Percentiles rank a stretch among this genome's conserved stretches.
These are phyloP conservation scores for Cercospora beticola DNA, from an alignment of 2,329 filamentous ascomycete genomes.

Conservation along the genomic window DNA sequence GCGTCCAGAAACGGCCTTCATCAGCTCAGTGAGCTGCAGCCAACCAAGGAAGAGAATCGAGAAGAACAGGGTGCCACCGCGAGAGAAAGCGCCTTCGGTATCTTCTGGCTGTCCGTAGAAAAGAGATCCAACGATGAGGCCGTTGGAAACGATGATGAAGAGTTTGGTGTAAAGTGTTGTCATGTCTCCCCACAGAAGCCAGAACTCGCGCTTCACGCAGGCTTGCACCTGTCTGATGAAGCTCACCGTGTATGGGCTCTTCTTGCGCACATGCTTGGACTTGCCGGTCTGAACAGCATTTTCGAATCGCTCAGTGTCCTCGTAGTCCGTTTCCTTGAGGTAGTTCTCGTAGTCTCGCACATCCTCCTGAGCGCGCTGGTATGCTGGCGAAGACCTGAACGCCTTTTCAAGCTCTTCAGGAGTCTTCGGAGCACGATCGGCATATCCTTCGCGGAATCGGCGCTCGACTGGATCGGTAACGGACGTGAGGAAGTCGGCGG, in stretches of 20 bases:
- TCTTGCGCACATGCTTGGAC: conserved; percentile 63
- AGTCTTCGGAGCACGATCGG: conserved; percentile 67
- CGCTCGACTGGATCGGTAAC: conserved; percentile 73
- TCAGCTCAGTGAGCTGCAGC: conserved; percentile 75
- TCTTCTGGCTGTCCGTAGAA: conserved; percentile 67
- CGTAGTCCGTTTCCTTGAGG: conserved; percentile 57
- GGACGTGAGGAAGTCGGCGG: conserved; percentile 74
- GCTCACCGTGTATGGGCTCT: conserved; percentile 74
- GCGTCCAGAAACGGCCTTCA: conserved; percentile 71
- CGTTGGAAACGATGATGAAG: conserved; percentile 73
- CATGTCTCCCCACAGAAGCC: conserved; percentile 73
- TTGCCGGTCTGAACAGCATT: conserved; percentile 63
- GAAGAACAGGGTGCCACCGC: conserved; percentile 66
- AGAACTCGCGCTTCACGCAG: conserved; percentile 71
- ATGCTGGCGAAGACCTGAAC: conserved; percentile 64
- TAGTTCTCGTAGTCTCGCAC: conserved; percentile 61
- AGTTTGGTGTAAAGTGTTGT: conserved; percentile 75
- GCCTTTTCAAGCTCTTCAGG: conserved; percentile 66
- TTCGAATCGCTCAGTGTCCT: conserved; percentile 63
- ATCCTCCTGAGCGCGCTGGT: conserved; percentile 60
- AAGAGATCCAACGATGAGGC: conserved; percentile 72
- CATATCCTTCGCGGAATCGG: conserved; percentile 63
- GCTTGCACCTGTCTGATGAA: conserved; percentile 69
- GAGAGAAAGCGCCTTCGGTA: conserved; percentile 62
- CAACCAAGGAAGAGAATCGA: conserved; percentile 65